Base-by-base conservation (phyloP, 257 asterid genomes). In the Ligustrum vulgare region DNA sequence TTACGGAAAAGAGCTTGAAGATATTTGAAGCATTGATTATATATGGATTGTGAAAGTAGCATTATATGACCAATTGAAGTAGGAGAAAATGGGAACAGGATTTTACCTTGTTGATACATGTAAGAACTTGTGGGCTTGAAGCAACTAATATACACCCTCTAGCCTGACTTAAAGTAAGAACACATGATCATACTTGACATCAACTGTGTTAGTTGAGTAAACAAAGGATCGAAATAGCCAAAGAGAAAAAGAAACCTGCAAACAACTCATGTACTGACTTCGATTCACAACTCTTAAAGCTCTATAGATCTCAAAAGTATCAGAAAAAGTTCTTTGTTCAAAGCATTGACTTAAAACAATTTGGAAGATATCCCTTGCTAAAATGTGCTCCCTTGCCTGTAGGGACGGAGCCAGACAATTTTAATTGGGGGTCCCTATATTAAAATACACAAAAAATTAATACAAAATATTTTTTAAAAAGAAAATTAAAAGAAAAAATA, bases 211-310 rank as follows among this genome's bases (percentile, higher is more conserved):
- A 54, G 58, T 67, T n/a, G 36, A 65, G 51, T 23, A 58, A 81
- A 36, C 16, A 69, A 78, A 51, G 2, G 35, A 22, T 33, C 10
- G 36, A 74, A 28, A 35, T 25, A 31, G 32, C 32, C 71, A 58
- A 36, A 8, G 49, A 83, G n/a, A n/a, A n/a, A 37, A 51, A 78
- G 60, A 34, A 41, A 90, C 97, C 89, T 94, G 97, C 76, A 92
- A 68, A 78, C 91, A 94, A 74, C 85, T 83, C 97, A 94, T 94
- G 70, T 89, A 86, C 69, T 98, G 96, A 82, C 98, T 94, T 37
- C 96, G 98, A 86, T 92, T 94, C 78, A 86, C 96, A 75, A 89
- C 84, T 87, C 97, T 89, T 78, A 94, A 68, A 81, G 98, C n/a
- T n/a, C n/a, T n/a, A n/a, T n/a, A n/a, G n/a, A n/a, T n/a, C n/a